Percentiles rank a stretch among this genome's conserved stretches.
These are phyloP conservation scores for Microbotryum scabiosae DNA, from an alignment of 1,284 basidiomycete species.

Conservation along the genomic window DNA sequence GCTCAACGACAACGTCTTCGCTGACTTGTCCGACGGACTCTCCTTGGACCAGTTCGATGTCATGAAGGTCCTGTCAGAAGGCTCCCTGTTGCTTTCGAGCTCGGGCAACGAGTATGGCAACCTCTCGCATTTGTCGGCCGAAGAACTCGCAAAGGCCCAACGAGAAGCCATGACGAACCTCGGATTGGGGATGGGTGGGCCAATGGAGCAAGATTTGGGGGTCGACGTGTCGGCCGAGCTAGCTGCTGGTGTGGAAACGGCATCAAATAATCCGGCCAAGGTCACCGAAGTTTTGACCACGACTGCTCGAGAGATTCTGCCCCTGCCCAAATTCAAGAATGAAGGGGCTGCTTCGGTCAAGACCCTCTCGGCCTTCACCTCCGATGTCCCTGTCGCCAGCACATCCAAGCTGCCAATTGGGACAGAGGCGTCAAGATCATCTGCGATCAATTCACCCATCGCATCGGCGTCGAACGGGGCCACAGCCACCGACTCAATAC, in stretches of 20 bases:
- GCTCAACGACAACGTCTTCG: background rate
- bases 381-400: too few relatives aligned
- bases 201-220: conserved; percentile 39
- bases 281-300: background rate
- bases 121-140: conserved; percentile 35
- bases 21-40: conserved; percentile 17
- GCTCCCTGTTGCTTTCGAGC: conserved; percentile 40
- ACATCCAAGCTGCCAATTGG: background rate
- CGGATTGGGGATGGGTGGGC: conserved; percentile 37
- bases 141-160: conserved; percentile 41
- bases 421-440: background rate
- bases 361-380: too few relatives aligned
- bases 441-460: background rate
- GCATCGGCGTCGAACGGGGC: background rate
- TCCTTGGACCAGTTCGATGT: conserved; percentile 38
- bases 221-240: conserved; percentile 41
- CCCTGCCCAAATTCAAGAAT: conserved; percentile 5
- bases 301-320: background rate
- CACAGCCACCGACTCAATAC: background rate
- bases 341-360: too few relatives aligned
- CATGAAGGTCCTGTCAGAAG: conserved; percentile 37
- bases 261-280: background rate
- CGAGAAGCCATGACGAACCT: conserved; percentile 38
- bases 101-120: conserved; percentile 42
- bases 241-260: conserved; percentile 7